A percentile compares a stretch with the other conserved stretches of the same genome.
These are phyloP conservation scores for Tympanopsis confertula DNA, from an alignment of 2,329 filamentous ascomycete genomes.

Conservation along the genomic window DNA sequence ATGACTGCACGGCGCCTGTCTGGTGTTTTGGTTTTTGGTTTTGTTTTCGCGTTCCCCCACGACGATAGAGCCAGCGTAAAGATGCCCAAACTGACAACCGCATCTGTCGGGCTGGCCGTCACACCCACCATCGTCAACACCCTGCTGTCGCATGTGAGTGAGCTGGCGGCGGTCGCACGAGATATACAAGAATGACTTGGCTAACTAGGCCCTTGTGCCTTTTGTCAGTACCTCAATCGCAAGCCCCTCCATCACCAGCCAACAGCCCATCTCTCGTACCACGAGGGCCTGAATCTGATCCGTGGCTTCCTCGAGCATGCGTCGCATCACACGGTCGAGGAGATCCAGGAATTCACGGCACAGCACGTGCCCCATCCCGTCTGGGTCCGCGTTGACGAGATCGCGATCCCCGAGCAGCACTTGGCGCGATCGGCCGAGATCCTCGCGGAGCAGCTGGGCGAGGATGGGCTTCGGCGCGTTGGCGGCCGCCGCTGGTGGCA, in stretches of 20 bases:
- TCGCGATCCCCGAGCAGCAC: conserved; percentile 52
- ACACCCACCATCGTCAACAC: conserved; percentile 82
- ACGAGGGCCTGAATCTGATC: conserved; percentile 80
- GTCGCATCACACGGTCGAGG: conserved; percentile 83
- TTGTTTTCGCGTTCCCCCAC: too few relatives aligned
- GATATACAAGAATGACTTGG: conserved; percentile 2
- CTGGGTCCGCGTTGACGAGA: conserved; percentile 72
- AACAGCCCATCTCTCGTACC: conserved; percentile 83
- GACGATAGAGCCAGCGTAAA: conserved; percentile 7
- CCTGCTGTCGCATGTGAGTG: conserved; percentile 69
- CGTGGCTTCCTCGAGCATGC: conserved; percentile 76
- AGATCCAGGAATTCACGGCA: conserved; percentile 78
- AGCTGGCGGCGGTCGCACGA: neutral
- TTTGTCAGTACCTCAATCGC: conserved; percentile 65
- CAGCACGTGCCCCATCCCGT: conserved; percentile 84
- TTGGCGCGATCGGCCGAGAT: conserved; percentile 54
- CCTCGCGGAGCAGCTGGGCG: conserved; percentile 65
- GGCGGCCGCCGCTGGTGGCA: conserved; percentile 84
- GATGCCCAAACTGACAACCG: conserved; percentile 58
- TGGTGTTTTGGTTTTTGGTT: too few relatives aligned
- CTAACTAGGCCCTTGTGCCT: conserved; percentile 3
- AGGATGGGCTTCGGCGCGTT: conserved; percentile 60
- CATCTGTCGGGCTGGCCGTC: conserved; percentile 71
- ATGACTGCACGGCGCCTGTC: too few relatives aligned
- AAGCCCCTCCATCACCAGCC: conserved; percentile 67